Evolutionary conservation across 2,329 filamentous ascomycete genomes (phyloP).

Genomic region (Stagonosporopsis chrysanthemi): DNA sequence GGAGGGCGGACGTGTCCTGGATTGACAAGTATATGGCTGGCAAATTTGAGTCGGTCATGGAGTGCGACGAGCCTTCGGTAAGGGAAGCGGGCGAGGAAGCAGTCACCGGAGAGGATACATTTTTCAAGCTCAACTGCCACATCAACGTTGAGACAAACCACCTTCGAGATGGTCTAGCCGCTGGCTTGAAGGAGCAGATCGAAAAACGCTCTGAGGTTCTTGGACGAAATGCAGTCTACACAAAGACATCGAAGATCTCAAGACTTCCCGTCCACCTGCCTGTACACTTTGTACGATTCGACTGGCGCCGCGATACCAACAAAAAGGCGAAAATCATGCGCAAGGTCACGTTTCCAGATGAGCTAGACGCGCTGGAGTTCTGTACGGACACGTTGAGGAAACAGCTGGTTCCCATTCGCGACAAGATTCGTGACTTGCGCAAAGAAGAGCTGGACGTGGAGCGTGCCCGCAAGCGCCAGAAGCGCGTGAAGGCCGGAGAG

Average conservation of each 20-base stretch:
- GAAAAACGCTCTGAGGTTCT: slow-evolving; percentile 86
- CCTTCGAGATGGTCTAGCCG: slow-evolving; percentile 83
- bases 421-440: slow-evolving; percentile 92
- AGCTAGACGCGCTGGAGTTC: slow-evolving; percentile 92
- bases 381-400: slow-evolving; percentile 89
- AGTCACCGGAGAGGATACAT: slow-evolving; percentile 72
- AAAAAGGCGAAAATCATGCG: slow-evolving; percentile 99
- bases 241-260: slow-evolving; percentile 88
- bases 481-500: slow-evolving; percentile 67
- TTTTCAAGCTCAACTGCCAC: slow-evolving; percentile 95
- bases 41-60: slow-evolving; percentile 76
- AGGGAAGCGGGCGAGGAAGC: slow-evolving; percentile 76
- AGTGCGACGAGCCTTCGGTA: slow-evolving; percentile 83
- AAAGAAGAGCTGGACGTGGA: slow-evolving; percentile 96
- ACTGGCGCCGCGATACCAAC: slow-evolving; percentile 93
- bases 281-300: slow-evolving; percentile 97
- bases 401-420: slow-evolving; percentile 86
- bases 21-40: slow-evolving; percentile 92
- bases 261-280: slow-evolving; percentile 94
- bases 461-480: slow-evolving; percentile 89
- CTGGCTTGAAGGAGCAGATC: slow-evolving; percentile 83
- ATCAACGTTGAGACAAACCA: slow-evolving; percentile 90
- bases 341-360: slow-evolving; percentile 94
- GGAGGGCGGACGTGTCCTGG: slow-evolving; percentile 67
- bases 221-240: slow-evolving; percentile 81